Evolutionary conservation across 179 eudicot genomes (phyloP), one percentile per base, ranked within the genome.

Genomic region (Vitellaria paradoxa): DNA sequence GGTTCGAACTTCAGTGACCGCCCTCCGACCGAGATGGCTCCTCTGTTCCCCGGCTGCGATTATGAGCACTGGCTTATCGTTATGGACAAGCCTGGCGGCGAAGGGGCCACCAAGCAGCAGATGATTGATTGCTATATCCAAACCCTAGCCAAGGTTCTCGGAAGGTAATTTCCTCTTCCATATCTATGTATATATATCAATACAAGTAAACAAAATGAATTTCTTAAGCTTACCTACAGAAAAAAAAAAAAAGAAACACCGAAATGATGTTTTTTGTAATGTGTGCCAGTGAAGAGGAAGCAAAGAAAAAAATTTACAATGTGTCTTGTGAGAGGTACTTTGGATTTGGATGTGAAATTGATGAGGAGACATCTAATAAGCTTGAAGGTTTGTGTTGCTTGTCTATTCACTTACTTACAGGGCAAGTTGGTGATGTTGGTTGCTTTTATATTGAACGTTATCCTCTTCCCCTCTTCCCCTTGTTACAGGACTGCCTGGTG

Each of bases 241-340:
- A 8, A 12, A 50, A 20, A 49, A 21, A 23, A 9, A 6, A 2
- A 23, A 9, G 5, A 2, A 30, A 30, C 37, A 30, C 0, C 8
- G 21, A 24, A 20, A 9, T 42, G 10, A 55, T 20, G 40, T 52
- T 59, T 77, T 15, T 59, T 12, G 20, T 37, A n/a, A 10, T 55
- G 37, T 30, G 67, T 80, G 75, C 64, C 85, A 91, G 97, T 78
- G 91, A 88, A 75, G 99, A 95, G 75, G 97, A 91, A 82, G 99
- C 99, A 8, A 90, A 83, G 87, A 84, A 88, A 83, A 95, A 95
- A 82, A 95, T 95, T 72, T 95, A 95, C 79, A 95, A 95, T 57
- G 95, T 93, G 40, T 95, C 97, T 13, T 93, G 97, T 77, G 97
- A 95, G 86, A 90, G 97, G 81, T 95, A 95, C 87, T 91, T 93